phyloP scores from a whole-genome alignment of 1,139 yeast genomes.

The Saccharomyces hybrid region DNA sequence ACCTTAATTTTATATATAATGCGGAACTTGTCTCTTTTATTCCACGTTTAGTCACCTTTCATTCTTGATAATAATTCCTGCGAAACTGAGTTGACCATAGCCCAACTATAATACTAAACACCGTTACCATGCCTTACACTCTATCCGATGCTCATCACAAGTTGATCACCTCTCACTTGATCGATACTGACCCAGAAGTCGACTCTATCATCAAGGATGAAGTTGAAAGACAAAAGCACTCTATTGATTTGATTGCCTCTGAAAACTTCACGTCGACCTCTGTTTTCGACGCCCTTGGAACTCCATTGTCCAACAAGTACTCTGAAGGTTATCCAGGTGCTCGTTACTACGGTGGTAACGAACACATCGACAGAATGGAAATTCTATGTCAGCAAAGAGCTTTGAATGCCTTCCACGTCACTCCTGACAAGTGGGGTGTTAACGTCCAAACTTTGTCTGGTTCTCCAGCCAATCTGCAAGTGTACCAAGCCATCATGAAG shows the following conservation, averaged over 20 bases:
- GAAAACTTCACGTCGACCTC: slow-evolving; percentile 97
- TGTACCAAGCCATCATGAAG: slow-evolving; percentile 88
- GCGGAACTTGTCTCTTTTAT: neutral
- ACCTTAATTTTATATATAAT: neutral
- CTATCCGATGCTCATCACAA: slow-evolving; percentile 59
- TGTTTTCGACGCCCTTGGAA: slow-evolving; percentile 93
- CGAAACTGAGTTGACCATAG: neutral
- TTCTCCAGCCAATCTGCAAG: slow-evolving; percentile 95
- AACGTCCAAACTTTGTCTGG: slow-evolving; percentile 95
- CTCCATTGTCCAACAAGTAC: slow-evolving; percentile 91
- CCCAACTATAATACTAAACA: neutral
- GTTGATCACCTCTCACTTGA: slow-evolving; percentile 60
- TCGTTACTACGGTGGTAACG: slow-evolving; percentile 85
- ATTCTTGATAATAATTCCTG: neutral
- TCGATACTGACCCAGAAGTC: slow-evolving; percentile 78
- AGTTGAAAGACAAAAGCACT: slow-evolving; percentile 87
- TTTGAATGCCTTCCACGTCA: slow-evolving; percentile 71
- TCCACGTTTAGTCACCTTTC: neutral
- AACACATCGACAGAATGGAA: slow-evolving; percentile 92
- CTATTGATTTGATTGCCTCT: slow-evolving; percentile 89
- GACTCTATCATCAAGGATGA: slow-evolving; percentile 78
- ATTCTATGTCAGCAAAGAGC: slow-evolving; percentile 89
- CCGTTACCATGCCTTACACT: slow-evolving; percentile 39
- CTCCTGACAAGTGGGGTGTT: slow-evolving; percentile 91
- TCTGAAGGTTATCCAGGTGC: slow-evolving; percentile 88